Base-by-base conservation (phyloP, 2,329 filamentous ascomycete species). In the Dactylonectria macrodidyma region DNA sequence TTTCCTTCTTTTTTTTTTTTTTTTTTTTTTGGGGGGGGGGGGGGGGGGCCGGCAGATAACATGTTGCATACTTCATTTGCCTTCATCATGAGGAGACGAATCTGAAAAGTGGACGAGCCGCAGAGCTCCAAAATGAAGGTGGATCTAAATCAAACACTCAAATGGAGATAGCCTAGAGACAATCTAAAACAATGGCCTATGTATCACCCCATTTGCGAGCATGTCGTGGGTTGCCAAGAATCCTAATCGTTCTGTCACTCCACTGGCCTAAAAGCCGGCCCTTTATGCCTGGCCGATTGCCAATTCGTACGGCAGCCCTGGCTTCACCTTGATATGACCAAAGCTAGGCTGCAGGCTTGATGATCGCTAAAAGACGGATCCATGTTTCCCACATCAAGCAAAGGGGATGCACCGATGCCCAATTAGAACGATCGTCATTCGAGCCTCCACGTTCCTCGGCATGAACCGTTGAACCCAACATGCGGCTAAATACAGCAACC, bases 141-240 rank as follows among this genome's bases (percentile, higher is more conserved):
- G 58, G 58, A 51, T 33, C 38, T 51, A 33, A 24, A 52, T 41
- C 41, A 60, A 6, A 51, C 33, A 38, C 46, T 34, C 30, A 51
- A 48, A 52, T 60, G 51, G 58, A 60, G 58, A 52, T 30, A 60
- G 33, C 16, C n/a, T 22, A 26, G 30, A 36, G 51, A 54, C 33
- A 41, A 58, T 14, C 26, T 30, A 30, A 7, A 26, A 51, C 55
- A 41, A 58, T 14, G 24, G 11, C 46, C n/a, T 19, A 34, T 16
- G 11, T 24, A 51, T 59, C 47, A 33, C 14, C 19, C 58, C 58
- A 44, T 41, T 30, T n/a, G 33, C 12, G 19, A 60, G 24, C 30
- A 44, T 60, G 48, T 38, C 24, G 19, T 33, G 12, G 7, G 22
- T 38, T 24, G 58, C 58, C 48, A 52, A 60, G 58, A 22, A 60